Base-by-base conservation (phyloP, 176 grass and related monocot genomes). In the Stipa capillata region DNA sequence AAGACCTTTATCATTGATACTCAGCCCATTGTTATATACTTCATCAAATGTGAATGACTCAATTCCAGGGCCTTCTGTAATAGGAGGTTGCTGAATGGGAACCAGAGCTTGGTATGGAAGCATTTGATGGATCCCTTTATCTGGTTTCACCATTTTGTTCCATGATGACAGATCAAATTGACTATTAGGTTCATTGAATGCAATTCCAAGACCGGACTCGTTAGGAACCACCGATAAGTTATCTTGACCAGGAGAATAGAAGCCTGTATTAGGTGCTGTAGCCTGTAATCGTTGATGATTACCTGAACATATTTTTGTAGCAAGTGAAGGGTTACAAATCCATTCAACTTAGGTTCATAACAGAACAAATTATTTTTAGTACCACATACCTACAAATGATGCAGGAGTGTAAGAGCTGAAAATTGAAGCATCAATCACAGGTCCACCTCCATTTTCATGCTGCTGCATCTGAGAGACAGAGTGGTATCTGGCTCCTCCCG, bases 401-500 rank as follows among this genome's bases (percentile, higher is more conserved):
- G 86, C 51, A 81, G 88, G 67, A 77, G 47, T 2, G 24, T 78
- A 82, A 49, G 79, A 64, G 49, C 75, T 80, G 25, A 39, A 59
- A 72, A 84, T 14, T 44, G 79, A 81, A 79, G 59, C 29, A 48
- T 63, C 67, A 75, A 79, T 96, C 86, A 93, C 77, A 79, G 72
- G 73, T 94, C 91, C 91, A 91, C 84, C 55, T 94, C 92, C 92
- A 93, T 94, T 87, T 82, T 85, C 85, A 87, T 91, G 89, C 74
- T 89, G 90, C 88, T 86, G 88, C 88, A 73, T 91, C 90, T 85
- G 11, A 95, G 85, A 69, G 96, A 93, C 47, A 99, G 96, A 25
- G 90, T 99, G 16, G 96, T 99, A 95, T 99, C 96, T 17, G 70
- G 92, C 12, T 88, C 92, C 87, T 94, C 81, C 86, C 86, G 84